These are phyloP conservation scores for Fusarium multiceps DNA, from an alignment of 2,329 filamentous ascomycete genomes.

Conservation along the genomic window DNA sequence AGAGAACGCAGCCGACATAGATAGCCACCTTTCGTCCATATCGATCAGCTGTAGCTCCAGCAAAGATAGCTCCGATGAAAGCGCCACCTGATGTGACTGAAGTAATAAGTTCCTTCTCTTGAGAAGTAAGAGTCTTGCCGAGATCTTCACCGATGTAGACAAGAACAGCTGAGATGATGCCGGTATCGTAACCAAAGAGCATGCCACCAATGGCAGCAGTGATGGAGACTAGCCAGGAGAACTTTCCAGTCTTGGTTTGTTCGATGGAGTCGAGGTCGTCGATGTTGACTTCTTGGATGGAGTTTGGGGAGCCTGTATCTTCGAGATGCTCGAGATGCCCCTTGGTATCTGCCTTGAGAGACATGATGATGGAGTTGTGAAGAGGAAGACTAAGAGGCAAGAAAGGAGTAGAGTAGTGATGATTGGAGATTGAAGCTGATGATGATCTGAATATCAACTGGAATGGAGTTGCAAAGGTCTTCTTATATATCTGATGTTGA, in stretches of 20 bases:
- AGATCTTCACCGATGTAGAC: constrained; percentile 49
- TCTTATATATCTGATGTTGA: constrained; percentile 34
- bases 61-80: constrained; percentile 46
- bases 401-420: neutral
- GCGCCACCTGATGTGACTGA: constrained; percentile 59
- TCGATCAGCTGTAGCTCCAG: constrained; percentile 42
- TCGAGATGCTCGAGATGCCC: constrained; percentile 40
- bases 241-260: constrained; percentile 41
- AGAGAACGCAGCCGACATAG: constrained; percentile 45
- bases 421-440: constrained; percentile 5
- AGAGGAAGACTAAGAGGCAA: neutral
- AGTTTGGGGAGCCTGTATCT: constrained; percentile 23
- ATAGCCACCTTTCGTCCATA: constrained; percentile 46
- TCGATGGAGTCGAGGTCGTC: constrained; percentile 45
- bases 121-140: constrained; percentile 52
- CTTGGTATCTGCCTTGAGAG: constrained; percentile 31
- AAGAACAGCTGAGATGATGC: constrained; percentile 53
- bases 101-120: constrained; percentile 63
- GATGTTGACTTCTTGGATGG: constrained; percentile 33
- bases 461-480: constrained; percentile 18
- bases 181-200: constrained; percentile 53
- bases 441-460: constrained; percentile 12
- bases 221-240: constrained; percentile 43
- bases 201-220: constrained; percentile 52
- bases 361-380: constrained; percentile 26